Evolutionary conservation across 371 early-diverging fungal species (phyloP).

Genomic region (Dichotomocladium elegans): DNA sequence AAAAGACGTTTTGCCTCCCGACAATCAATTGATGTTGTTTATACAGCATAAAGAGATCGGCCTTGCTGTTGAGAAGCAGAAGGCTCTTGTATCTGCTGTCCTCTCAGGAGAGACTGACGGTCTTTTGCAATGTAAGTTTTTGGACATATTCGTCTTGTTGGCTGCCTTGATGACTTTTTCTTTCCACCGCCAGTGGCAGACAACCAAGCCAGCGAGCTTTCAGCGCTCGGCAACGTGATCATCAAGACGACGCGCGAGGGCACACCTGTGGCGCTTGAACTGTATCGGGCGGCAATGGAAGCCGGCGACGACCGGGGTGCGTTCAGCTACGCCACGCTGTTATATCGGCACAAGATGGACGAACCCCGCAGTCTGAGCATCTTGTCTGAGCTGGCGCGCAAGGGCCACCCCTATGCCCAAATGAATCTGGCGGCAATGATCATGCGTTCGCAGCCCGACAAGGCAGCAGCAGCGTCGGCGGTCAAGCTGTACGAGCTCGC

Average conservation of each 20-base stretch:
- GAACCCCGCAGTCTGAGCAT: slow-evolving; percentile 30
- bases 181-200: not conserved
- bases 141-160: too few relatives aligned
- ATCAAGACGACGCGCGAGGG: slow-evolving; percentile 16
- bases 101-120: slow-evolving; percentile 5
- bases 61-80: slow-evolving; percentile 26
- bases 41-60: slow-evolving; percentile 19
- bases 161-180: too few relatives aligned
- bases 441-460: slow-evolving; percentile 34
- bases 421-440: slow-evolving; percentile 45
- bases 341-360: slow-evolving; percentile 32
- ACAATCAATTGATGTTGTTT: slow-evolving; percentile 17
- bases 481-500: slow-evolving; percentile 45
- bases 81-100: slow-evolving; percentile 9
- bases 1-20: slow-evolving; percentile 28
- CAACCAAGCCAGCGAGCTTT: slow-evolving; percentile 1
- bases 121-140: not conserved
- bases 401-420: slow-evolving; percentile 49
- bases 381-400: slow-evolving; percentile 37
- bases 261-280: slow-evolving; percentile 28
- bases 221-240: slow-evolving; percentile 14
- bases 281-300: slow-evolving; percentile 40
- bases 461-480: slow-evolving; percentile 18
- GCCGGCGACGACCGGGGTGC: slow-evolving; percentile 42
- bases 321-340: slow-evolving; percentile 48